Conservation (phyloP, 345 rosid genomes). For the Raphanus raphanistrum region DNA sequence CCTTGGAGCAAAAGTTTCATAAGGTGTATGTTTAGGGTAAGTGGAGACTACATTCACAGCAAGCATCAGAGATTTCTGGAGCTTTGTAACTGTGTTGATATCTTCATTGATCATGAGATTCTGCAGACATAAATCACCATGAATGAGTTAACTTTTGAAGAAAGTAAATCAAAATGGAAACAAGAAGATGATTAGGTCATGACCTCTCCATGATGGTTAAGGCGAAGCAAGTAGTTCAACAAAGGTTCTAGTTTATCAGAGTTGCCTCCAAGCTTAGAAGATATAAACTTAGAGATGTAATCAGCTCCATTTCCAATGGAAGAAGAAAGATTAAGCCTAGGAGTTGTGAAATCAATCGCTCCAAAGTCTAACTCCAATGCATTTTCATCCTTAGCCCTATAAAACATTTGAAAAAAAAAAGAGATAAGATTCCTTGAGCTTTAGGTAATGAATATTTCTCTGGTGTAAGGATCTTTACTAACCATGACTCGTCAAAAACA, state of each 20-base stretch:
- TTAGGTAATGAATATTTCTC: not conserved
- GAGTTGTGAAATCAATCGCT: conserved; percentile 64
- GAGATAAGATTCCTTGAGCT: not conserved
- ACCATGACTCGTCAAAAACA: conserved; percentile 81
- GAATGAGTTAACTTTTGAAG: conserved; percentile 5
- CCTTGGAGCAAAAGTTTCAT: conserved; percentile 66
- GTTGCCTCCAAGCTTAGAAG: conserved; percentile 53
- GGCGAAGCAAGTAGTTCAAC: conserved; percentile 59
- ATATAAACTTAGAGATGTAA: conserved; percentile 64
- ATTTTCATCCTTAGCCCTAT: conserved; percentile 83
- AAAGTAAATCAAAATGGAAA: conserved; percentile 1
- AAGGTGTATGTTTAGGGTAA: conserved; percentile 58
- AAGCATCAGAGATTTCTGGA: conserved; percentile 55
- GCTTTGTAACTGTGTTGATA: conserved; percentile 60
- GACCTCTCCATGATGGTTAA: conserved; percentile 83
- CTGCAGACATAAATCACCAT: conserved; percentile 38
- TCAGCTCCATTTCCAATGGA: conserved; percentile 77
- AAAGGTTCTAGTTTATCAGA: conserved; percentile 43
- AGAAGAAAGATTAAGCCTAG: conserved; percentile 66
- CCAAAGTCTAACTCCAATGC: conserved; percentile 86
- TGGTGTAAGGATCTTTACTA: not conserved
- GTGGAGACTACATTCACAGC: conserved; percentile 53
- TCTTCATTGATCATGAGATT: conserved; percentile 67
- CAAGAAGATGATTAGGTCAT: conserved; percentile 7
- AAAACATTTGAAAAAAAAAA: not conserved